Conservation (phyloP, 805 yeast genomes). For the Hanseniaspora guilliermondii region DNA sequence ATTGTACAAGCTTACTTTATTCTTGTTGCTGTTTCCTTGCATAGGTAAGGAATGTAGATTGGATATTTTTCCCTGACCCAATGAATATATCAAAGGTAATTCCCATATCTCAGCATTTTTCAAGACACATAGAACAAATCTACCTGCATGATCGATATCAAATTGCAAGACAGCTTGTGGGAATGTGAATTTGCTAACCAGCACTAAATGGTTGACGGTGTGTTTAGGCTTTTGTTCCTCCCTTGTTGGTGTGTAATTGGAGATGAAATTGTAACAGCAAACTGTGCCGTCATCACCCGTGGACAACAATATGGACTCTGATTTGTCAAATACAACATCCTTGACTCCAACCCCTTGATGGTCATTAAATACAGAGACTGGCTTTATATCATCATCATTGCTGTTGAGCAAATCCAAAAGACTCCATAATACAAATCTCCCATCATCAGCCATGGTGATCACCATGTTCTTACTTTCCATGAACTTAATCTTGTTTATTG, state of each 20-base stretch:
- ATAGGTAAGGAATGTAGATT: slow-evolving; percentile 10
- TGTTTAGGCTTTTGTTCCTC: background rate
- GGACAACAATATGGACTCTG: background rate
- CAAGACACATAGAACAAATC: slow-evolving; percentile 7
- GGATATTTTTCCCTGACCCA: slow-evolving; percentile 6
- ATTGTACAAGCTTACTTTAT: slow-evolving; percentile 3
- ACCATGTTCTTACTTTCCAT: slow-evolving; percentile 52
- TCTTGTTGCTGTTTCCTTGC: slow-evolving; percentile 10
- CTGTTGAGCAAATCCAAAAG: slow-evolving; percentile 43
- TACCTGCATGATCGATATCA: slow-evolving; percentile 7
- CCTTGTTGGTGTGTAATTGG: background rate
- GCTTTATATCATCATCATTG: slow-evolving; percentile 35
- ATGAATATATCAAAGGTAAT: background rate
- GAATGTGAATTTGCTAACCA: slow-evolving; percentile 11
- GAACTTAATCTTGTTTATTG: slow-evolving; percentile 46
- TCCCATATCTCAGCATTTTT: slow-evolving; percentile 12
- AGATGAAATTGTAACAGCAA: slow-evolving; percentile 11
- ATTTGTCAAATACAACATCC: slow-evolving; percentile 4
- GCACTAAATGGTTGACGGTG: background rate
- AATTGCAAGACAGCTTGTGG: slow-evolving; percentile 9
- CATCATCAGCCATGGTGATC: slow-evolving; percentile 69
- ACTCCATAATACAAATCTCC: slow-evolving; percentile 67
- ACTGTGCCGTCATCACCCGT: slow-evolving; percentile 11
- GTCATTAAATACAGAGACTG: slow-evolving; percentile 47
- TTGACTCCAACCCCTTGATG: slow-evolving; percentile 30